Base-by-base conservation (phyloP, 2,329 filamentous ascomycete species). In the Ophiocordyceps australis region DNA sequence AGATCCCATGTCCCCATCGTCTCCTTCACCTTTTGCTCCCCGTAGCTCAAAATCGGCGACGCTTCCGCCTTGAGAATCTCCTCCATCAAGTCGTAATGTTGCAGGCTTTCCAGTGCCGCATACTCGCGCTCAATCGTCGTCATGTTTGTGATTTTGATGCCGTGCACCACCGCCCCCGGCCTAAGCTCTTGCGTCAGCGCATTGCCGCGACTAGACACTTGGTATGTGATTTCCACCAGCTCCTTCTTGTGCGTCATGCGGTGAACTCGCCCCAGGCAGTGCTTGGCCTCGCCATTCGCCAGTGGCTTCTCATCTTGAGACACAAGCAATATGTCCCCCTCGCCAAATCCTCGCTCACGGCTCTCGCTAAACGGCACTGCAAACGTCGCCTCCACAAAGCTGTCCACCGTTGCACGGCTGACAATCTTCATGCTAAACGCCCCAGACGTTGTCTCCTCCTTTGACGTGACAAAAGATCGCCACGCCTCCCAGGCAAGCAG, bases 121-220 rank as follows among this genome's bases (percentile, higher is more conserved):
- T 85, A 98, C 50, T 98, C 89, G 47, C 89, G 75, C 55, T 98
- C 86, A 26, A 95, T 74, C 1, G 89, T 89, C 3, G 78, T 92
- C 58, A 98, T 78, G 32, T 86, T 93, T 28, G 83, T 82, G 36
- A 98, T 73, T 43, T 91, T 92, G 30, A 80, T 62, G 3, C 74
- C 83, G 39, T 72, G 66, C 0, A 93, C 60, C 20, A 69, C 70
- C 11, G 65, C 59, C 20, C 78, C 74, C 0, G 81, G 77, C 20
- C 67, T 64, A 24, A 95, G 60, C 15, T 61, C 59, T 22, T 65
- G 57, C 14, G 68, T 39, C 15, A 82, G 60, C 19, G 73, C 60
- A 26, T 73, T 67, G 30, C 62, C 70, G 25, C 54, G 59, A 35
- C 74, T 72, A 37, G 79, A 77, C 24, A 93, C 65, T 30, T 82